Conservation (phyloP, 2,329 filamentous ascomycete genomes). For the Pyrenophora tritici-repentis region DNA sequence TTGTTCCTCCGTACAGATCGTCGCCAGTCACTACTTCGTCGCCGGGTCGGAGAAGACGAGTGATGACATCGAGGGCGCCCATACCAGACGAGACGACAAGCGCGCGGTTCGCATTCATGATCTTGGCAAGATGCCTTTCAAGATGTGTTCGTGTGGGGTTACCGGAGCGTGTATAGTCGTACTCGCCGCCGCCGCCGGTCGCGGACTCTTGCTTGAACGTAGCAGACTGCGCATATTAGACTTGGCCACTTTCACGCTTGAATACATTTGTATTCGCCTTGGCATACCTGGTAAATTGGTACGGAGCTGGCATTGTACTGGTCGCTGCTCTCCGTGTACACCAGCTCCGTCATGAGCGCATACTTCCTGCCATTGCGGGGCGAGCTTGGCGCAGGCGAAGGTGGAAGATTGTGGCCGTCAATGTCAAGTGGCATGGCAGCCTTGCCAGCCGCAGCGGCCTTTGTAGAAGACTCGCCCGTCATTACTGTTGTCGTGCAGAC, state of each 20-base stretch:
- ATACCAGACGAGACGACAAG: conserved; percentile 96
- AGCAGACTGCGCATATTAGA: conserved; percentile 67
- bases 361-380: conserved; percentile 86
- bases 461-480: conserved; percentile 43
- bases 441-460: conserved; percentile 47
- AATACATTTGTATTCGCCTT: neutral
- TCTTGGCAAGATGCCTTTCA: conserved; percentile 95
- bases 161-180: conserved; percentile 97
- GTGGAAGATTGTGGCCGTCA: conserved; percentile 48
- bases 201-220: conserved; percentile 95
- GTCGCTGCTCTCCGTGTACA: conserved; percentile 94
- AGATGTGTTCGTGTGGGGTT: conserved; percentile 96
- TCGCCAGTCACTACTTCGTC: conserved; percentile 98
- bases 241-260: neutral
- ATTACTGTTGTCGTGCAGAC: conserved; percentile 26
- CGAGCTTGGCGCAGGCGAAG: conserved; percentile 87
- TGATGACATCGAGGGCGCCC: conserved; percentile 96
- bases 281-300: conserved; percentile 85
- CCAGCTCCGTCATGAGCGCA: conserved; percentile 91
- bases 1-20: conserved; percentile 93
- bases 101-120: conserved; percentile 92
- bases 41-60: conserved; percentile 83
- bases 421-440: conserved; percentile 47
- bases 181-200: conserved; percentile 78
- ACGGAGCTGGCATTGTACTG: conserved; percentile 97